Conservation (phyloP, 176 grass and related monocot species). For the Ensete ventricosum region DNA sequence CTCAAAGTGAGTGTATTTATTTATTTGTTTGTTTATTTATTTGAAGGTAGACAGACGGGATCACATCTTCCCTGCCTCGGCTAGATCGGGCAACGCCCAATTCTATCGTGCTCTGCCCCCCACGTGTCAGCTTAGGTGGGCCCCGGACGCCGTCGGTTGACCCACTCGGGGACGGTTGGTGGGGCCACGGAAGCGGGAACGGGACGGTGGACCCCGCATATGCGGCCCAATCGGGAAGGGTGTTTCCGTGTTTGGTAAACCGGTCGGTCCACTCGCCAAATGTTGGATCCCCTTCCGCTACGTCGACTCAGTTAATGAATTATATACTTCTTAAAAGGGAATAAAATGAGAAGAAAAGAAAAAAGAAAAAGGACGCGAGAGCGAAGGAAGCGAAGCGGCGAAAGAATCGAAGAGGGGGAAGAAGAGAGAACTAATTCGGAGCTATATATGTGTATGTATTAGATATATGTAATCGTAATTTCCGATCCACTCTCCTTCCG, state of each 20-base stretch:
- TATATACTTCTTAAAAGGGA: background rate
- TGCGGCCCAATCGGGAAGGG: too few relatives aligned
- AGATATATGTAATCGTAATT: background rate
- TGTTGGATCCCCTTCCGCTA: background rate
- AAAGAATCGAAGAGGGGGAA: too few relatives aligned
- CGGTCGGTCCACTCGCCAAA: background rate
- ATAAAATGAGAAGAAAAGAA: background rate
- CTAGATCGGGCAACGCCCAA: too few relatives aligned
- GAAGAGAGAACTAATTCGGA: background rate
- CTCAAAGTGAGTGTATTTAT: too few relatives aligned
- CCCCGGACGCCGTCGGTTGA: too few relatives aligned
- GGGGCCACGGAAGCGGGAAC: too few relatives aligned
- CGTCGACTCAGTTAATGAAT: background rate
- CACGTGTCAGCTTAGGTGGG: background rate
- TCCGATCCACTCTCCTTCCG: background rate
- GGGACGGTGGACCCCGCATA: background rate
- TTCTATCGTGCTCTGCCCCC: too few relatives aligned
- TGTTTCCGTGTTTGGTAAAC: too few relatives aligned
- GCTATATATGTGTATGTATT: background rate
- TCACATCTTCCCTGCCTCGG: too few relatives aligned
- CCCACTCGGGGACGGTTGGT: too few relatives aligned
- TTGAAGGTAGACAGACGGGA: too few relatives aligned
- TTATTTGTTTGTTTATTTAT: too few relatives aligned
- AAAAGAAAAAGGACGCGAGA: background rate
- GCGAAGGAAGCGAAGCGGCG: background rate